Evolutionary conservation across 148 eudicot genomes (phyloP), one percentile per base, ranked within the genome.

Genomic region (Rhododendron henanense): DNA sequence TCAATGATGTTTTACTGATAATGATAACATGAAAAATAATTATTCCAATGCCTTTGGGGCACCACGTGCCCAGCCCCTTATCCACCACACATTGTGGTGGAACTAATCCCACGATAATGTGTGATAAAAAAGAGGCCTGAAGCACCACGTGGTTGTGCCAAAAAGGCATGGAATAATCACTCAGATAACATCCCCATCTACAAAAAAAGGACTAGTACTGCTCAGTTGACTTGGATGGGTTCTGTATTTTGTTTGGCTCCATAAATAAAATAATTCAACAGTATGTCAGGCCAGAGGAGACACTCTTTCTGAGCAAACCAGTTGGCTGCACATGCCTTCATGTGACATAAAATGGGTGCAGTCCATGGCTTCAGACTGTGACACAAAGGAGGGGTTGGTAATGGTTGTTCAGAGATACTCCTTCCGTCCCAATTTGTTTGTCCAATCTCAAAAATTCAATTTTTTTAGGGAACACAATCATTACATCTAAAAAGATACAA

Each of bases 211-310:
- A 21, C 25, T 55, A 55, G 18, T 51, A 13, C 16, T 65, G 51
- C 28, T 39, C 25, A 82, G 90, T 87, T 84, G 90, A 85, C 92
- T 84, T 84, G 41, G 25, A 48, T 14, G 14, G 69, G 33, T 39
- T 44, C 73, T 25, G 71, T 59, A 21, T 31, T 31, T 71, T 71
- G 76, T 71, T 31, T 71, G 76, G 76, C 76, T 71, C 76, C 76
- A 28, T 33, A 13, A 71, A 71, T 86, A 83, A 81, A 86, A 39
- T 76, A 37, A 55, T 78, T 84, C 85, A 80, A 83, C 82, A 90
- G 4, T 86, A 4, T 71, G 19, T 71, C 86, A 91, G 93, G 89
- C 92, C 96, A 92, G 88, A 87, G n/a, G 65, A 21, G 65, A 76
- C 84, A 88, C 88, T 82, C 84, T 84, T 90, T 90, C 86, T 88